Percentiles rank a stretch among this genome's conserved stretches.
Evolutionary conservation across 352 stramenopile genomes (phyloP).

Genomic region (Pythium periplocum): DNA sequence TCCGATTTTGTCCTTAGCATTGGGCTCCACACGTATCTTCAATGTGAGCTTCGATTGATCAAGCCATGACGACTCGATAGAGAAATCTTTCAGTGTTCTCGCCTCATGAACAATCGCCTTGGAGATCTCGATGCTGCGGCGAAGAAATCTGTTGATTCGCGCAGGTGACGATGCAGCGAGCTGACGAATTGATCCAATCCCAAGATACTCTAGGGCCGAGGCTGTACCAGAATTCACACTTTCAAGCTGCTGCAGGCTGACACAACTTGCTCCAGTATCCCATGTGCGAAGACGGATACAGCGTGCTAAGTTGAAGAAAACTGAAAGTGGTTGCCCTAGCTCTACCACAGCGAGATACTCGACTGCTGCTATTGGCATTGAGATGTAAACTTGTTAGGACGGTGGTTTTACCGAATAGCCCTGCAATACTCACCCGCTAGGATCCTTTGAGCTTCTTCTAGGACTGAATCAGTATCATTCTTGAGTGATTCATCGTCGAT

Average conservation of each 20-base stretch:
- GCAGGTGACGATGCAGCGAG: constrained; percentile 15
- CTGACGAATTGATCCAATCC: constrained; percentile 20
- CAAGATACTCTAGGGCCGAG: constrained; percentile 23
- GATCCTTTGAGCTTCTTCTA: constrained; percentile 19
- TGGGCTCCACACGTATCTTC: constrained; percentile 2
- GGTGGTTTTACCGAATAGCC: neutral
- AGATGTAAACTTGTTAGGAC: neutral
- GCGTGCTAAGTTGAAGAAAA: constrained; percentile 18
- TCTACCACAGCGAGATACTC: constrained; percentile 15
- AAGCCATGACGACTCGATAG: constrained; percentile 5
- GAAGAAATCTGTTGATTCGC: constrained; percentile 15
- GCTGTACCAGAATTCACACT: constrained; percentile 12
- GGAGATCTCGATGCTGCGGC: constrained; percentile 14
- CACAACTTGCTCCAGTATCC: constrained; percentile 15
- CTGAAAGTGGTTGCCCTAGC: constrained; percentile 11
- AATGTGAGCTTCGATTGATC: neutral
- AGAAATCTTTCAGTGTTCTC: constrained; percentile 16
- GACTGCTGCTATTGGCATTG: constrained; percentile 7
- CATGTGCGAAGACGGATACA: constrained; percentile 22
- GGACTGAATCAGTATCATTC: constrained; percentile 12
- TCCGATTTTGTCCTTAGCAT: neutral
- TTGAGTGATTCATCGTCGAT: constrained; percentile 12
- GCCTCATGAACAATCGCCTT: constrained; percentile 12
- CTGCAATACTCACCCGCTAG: constrained; percentile 17
- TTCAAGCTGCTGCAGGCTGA: constrained; percentile 17